phyloP scores from a whole-genome alignment of 2,329 filamentous ascomycete genomes.

The Coccinonectria pachysandricola region DNA sequence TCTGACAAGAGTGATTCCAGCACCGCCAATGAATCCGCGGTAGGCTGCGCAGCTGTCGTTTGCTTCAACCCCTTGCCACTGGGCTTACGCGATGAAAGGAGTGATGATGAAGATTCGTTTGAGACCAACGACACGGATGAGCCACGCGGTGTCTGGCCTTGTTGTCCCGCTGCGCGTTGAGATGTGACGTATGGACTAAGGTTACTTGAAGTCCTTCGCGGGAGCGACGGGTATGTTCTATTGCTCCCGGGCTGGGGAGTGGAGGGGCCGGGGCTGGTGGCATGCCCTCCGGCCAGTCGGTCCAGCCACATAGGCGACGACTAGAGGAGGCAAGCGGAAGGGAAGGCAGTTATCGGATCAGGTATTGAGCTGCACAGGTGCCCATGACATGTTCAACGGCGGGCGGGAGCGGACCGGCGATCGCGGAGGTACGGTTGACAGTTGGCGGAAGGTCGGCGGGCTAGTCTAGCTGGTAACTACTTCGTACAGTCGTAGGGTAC shows the following conservation, averaged over 20 bases:
- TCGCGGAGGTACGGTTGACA: no score
- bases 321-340: constrained; percentile 1
- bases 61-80: constrained; percentile 63
- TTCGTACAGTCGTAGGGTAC: constrained; percentile 10
- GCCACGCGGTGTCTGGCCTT: constrained; percentile 57
- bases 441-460: no score
- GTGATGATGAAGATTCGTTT: constrained; percentile 66
- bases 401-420: no score
- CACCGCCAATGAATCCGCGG: constrained; percentile 60
- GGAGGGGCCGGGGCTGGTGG: constrained; percentile 45
- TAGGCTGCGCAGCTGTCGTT: constrained; percentile 38
- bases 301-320: constrained; percentile 70
- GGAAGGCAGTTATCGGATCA: constrained; percentile 4
- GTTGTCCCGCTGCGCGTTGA: constrained; percentile 56
- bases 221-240: constrained; percentile 63
- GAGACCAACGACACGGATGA: constrained; percentile 72
- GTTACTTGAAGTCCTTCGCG: constrained; percentile 55
- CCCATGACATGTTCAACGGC: constrained; percentile 8
- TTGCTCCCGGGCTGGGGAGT: constrained; percentile 51
- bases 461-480: no score
- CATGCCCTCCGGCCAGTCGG: constrained; percentile 61
- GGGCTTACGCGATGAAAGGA: constrained; percentile 52
- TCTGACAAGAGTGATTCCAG: constrained; percentile 40
- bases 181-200: constrained; percentile 60
- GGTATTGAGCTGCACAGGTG: neutral